A percentile compares a stretch with the other conserved stretches of the same genome.
phyloP scores from a whole-genome alignment of 495 filamentous ascomycete species.

The Viridothelium virens region DNA sequence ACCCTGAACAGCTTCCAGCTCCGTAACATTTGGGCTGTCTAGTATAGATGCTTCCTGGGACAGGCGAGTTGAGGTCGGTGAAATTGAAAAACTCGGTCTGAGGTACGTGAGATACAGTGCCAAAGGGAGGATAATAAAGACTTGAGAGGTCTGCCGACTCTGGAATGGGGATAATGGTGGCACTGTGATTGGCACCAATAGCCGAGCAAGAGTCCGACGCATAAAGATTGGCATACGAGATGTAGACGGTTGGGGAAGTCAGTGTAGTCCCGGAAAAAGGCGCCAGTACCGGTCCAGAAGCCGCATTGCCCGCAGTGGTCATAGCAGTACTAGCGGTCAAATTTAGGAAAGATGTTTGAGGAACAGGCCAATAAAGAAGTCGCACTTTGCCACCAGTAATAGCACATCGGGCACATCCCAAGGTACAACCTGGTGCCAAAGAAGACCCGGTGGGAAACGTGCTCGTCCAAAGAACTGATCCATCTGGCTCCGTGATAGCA shows the following conservation, averaged over 20 bases:
- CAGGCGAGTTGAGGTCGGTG: conserved; percentile 1
- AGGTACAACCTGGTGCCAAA: conserved; percentile 15
- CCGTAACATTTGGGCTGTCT: conserved; percentile 5
- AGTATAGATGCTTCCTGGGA: conserved; percentile 9
- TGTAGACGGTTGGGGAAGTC: conserved; percentile 13
- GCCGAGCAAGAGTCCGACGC: conserved; percentile 12
- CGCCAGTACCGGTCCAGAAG: background rate
- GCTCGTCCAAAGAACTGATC: background rate
- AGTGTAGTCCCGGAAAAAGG: background rate
- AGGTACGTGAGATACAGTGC: background rate
- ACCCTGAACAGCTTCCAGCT: background rate
- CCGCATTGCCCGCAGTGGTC: background rate
- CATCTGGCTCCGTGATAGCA: background rate
- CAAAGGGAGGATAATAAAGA: conserved; percentile 1
- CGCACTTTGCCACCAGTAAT: conserved; percentile 11
- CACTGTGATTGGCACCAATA: conserved; percentile 2
- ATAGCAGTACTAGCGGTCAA: background rate
- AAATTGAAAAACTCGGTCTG: conserved; percentile 10
- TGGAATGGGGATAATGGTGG: conserved; percentile 9
- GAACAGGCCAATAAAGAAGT: conserved; percentile 14
- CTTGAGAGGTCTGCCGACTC: background rate
- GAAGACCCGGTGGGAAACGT: conserved; percentile 6
- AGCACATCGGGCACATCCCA: conserved; percentile 12
- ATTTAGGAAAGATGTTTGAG: conserved; percentile 1
- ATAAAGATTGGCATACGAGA: conserved; percentile 12